phyloP scores from a whole-genome alignment of 2,329 filamentous ascomycete genomes.

The Penicillium vulpinum region DNA sequence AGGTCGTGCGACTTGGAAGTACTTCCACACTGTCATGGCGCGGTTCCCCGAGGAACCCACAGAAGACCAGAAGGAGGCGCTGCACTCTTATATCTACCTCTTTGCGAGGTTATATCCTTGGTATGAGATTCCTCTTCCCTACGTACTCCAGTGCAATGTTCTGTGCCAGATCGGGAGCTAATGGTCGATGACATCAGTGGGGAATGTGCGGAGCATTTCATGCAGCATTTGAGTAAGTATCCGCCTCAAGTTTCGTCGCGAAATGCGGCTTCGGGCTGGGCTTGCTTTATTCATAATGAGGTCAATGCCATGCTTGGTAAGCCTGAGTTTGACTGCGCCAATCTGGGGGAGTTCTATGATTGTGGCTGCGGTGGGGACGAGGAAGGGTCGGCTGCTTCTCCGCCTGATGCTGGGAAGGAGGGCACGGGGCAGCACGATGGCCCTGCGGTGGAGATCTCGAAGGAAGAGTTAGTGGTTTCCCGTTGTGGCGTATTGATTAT shows the following conservation, averaged over 20 bases:
- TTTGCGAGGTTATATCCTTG: slow-evolving; percentile 67
- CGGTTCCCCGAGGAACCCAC: slow-evolving; percentile 65
- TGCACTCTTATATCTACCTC: slow-evolving; percentile 62
- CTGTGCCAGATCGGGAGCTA: slow-evolving; percentile 4
- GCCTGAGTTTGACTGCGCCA: slow-evolving; percentile 62
- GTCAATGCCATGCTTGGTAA: slow-evolving; percentile 64
- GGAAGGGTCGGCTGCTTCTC: slow-evolving; percentile 16
- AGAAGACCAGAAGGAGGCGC: slow-evolving; percentile 59
- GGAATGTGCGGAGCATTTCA: slow-evolving; percentile 66
- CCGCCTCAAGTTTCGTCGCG: slow-evolving; percentile 65
- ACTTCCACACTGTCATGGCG: slow-evolving; percentile 67
- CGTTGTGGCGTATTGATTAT: neutral
- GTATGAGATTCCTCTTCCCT: slow-evolving; percentile 32
- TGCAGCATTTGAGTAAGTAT: slow-evolving; percentile 60
- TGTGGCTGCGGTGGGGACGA: slow-evolving; percentile 64
- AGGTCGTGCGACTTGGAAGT: slow-evolving; percentile 65
- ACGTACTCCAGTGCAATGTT: neutral
- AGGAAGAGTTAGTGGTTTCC: slow-evolving; percentile 34
- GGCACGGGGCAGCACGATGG: slow-evolving; percentile 14
- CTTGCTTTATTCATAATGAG: slow-evolving; percentile 66
- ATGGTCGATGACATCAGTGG: slow-evolving; percentile 45
- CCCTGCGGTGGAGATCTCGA: slow-evolving; percentile 37
- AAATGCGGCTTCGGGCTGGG: slow-evolving; percentile 64
- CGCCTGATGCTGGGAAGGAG: slow-evolving; percentile 7
- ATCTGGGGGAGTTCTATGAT: slow-evolving; percentile 67